Evolutionary conservation across 2,329 filamentous ascomycete species (phyloP), one percentile per base, ranked within the genome.

Genomic region (Penicillium sclerotiorum): DNA sequence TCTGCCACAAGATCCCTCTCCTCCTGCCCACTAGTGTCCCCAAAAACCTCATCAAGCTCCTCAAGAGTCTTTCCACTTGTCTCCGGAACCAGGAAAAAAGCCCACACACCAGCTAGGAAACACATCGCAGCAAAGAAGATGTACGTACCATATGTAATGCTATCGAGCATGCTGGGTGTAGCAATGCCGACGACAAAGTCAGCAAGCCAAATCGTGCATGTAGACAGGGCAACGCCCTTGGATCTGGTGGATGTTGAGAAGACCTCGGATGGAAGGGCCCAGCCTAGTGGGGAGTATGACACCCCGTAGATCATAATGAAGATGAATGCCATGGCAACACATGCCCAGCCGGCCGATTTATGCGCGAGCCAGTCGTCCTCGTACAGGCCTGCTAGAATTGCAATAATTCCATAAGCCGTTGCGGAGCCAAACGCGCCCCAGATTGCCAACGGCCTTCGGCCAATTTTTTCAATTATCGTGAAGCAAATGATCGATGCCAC

Each of bases 21-120:
- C 52, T 72, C 64, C 22, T 72, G 62, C 1, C 67, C 68, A 13
- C 60, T 61, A 1, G 63, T 71, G 41, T 75, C 73, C 2, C 69
- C 69, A 47, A 75, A 75, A 27, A 74, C 71, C 30, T 71, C 70
- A 37, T 83, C 80, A 73, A 84, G 81, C 51, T 83, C 75, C 61
- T 84, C 80, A 11, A 84, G 72, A 5, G 75, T 82, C 57, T 71
- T 71, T 45, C 66, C 67, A 17, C 64, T 57, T 4, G 68, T 71
- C 38, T 71, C 68, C 1, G 68, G 68, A 22, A 71, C 67, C 9
- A 58, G 66, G 36, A 71, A 66, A 51, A 64, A 65, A 1, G 67
- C 69, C 49, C 71, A 71, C 1, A 47, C 59, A 2, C 71, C 53
- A 0, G 67, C 69, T 8, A 71, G 51, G 18, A 71, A 59, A 53